Base-by-base conservation (phyloP, 768 basidiomycete genomes). In the Clathrus columnatus region DNA sequence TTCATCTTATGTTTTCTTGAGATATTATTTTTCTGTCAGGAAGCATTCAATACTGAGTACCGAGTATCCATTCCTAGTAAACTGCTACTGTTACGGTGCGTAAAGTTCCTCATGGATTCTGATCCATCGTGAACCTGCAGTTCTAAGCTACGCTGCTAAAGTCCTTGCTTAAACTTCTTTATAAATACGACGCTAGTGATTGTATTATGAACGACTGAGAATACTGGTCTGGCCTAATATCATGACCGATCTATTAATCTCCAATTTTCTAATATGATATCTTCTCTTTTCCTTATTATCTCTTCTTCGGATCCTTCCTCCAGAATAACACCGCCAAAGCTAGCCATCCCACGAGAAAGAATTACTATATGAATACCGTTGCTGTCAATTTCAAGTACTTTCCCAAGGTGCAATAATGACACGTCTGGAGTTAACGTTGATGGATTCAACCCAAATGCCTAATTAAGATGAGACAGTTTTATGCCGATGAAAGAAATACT, bases 361-460 rank as follows among this genome's bases (percentile, higher is more conserved):
- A 42, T 29, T 16, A 21, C 26, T 16, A 55, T 36, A 18, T 14
- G 44, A 23, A 55, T 17, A 32, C 7, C 32, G 7, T 55, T 18
- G 16, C 6, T 11, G 21, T 26, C 44, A 18, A 26, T 17, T 18
- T 44, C 20, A 5, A 48, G 18, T 30, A 55, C 21, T 48, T 21
- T 46, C 24, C 45, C 54, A 23, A 55, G 21, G n/a, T 55, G 44
- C 11, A 55, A 45, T 29, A 55, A 28, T 7, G 54, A 55, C 7
- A 30, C 17, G 11, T 55, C 45, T 20, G 54, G 54, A n/a, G 54
- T 55, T n/a, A 55, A 27, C n/a, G 54, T 47, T 29, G 48, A 17
- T 26, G 54, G 54, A 20, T 55, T 47, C 27, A 55, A 47, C 5
- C 54, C 54, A 47, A 55, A 55, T 6, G 45, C 54, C 54, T 55